A percentile compares a stretch with the other conserved stretches of the same genome.
These are phyloP conservation scores for Fusarium sterilihyphosum DNA, from an alignment of 2,329 filamentous ascomycete species.

Conservation along the genomic window DNA sequence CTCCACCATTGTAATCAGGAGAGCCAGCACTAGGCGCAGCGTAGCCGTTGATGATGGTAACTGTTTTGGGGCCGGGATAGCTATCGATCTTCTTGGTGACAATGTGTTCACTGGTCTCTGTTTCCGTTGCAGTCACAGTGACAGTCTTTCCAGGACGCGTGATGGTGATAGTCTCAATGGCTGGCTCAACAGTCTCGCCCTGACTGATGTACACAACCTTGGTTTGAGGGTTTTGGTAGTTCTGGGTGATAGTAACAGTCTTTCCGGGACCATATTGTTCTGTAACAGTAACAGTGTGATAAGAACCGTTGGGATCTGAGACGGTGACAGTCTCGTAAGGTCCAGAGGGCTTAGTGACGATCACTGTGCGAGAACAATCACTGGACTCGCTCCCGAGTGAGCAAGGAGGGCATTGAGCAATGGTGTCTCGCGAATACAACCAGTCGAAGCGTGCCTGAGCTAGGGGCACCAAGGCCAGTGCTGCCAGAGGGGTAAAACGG, in stretches of 20 bases:
- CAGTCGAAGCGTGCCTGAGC: constrained; percentile 41
- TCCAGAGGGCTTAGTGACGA: constrained; percentile 38
- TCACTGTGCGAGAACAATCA: constrained; percentile 37
- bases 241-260: constrained; percentile 29
- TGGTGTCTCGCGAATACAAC: constrained; percentile 27
- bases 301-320: constrained; percentile 20
- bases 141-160: constrained; percentile 39
- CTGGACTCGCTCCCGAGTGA: constrained; percentile 21
- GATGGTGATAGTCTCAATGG: constrained; percentile 43
- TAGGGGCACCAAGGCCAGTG: constrained; percentile 42
- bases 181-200: constrained; percentile 23
- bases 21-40: constrained; percentile 19
- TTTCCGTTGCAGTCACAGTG: constrained; percentile 38
- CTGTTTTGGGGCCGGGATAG: constrained; percentile 25
- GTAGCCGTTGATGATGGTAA: constrained; percentile 21
- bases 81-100: constrained; percentile 37
- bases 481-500: constrained; percentile 38
- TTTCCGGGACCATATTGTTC: constrained; percentile 14
- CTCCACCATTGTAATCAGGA: constrained; percentile 8
- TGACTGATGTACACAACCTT: constrained; percentile 36
- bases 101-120: constrained; percentile 31
- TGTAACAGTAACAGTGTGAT: constrained; percentile 31
- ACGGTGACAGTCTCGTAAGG: constrained; percentile 31
- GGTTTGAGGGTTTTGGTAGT: constrained; percentile 23
- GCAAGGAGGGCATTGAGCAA: constrained; percentile 47